Percentiles rank a stretch among this genome's conserved stretches.
Conservation (phyloP, 306 rosid genomes). For the Prunus armeniaca region DNA sequence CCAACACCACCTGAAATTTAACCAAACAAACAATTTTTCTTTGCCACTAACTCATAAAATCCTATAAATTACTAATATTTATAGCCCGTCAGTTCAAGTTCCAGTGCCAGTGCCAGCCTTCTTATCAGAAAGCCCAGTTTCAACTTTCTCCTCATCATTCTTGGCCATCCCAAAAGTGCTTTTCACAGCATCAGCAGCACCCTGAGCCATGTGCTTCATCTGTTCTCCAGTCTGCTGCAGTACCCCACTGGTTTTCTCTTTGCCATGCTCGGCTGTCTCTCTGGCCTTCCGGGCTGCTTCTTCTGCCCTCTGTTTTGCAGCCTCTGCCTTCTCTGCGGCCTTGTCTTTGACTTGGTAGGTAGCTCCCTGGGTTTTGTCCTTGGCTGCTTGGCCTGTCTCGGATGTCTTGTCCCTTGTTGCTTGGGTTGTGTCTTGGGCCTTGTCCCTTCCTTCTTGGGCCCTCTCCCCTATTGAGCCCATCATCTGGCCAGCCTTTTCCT, state of each 20-base stretch:
- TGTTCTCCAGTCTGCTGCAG: constrained; percentile 58
- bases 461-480: constrained; percentile 35
- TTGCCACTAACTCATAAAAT: too few relatives aligned
- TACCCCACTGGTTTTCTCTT: constrained; percentile 31
- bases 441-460: constrained; percentile 33
- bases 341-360: constrained; percentile 16
- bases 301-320: not conserved
- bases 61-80: not conserved
- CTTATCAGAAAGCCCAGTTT: not conserved
- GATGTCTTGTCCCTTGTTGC: constrained; percentile 28
- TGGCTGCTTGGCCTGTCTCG: constrained; percentile 17
- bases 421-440: constrained; percentile 24
- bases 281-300: not conserved
- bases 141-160: constrained; percentile 10
- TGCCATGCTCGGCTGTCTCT: not conserved
- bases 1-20: not conserved
- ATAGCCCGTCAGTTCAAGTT: not conserved
- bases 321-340: constrained; percentile 1
- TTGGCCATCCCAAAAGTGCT: constrained; percentile 52
- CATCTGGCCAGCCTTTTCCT: constrained; percentile 49
- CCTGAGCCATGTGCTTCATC: constrained; percentile 48
- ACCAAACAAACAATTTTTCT: not conserved
- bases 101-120: not conserved
- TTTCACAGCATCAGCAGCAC: constrained; percentile 53
- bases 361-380: constrained; percentile 14